Percentiles rank a stretch among this genome's conserved stretches.
Evolutionary conservation across 192 early-diverging fungal genomes (phyloP).

Genomic region (Coemansia sp.): DNA sequence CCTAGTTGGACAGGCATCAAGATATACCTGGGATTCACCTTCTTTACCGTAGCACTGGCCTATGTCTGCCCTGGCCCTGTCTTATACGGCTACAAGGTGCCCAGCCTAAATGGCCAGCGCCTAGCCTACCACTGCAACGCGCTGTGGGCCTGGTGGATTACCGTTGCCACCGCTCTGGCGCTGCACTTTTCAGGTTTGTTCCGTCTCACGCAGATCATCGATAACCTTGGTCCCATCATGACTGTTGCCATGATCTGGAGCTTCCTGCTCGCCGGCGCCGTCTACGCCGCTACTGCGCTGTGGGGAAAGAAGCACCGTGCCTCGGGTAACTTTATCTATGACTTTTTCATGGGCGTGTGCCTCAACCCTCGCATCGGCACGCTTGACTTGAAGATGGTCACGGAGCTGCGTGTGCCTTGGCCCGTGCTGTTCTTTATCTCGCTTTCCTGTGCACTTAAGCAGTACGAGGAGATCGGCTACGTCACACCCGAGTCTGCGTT

Average conservation of each 20-base stretch:
- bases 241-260: slow-evolving; percentile 64
- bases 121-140: slow-evolving; percentile 89
- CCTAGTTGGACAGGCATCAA: slow-evolving; percentile 57
- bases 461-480: slow-evolving; percentile 71
- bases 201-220: slow-evolving; percentile 60
- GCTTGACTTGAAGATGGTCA: slow-evolving; percentile 93
- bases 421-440: slow-evolving; percentile 67
- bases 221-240: slow-evolving; percentile 63
- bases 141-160: slow-evolving; percentile 61
- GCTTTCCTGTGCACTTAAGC: slow-evolving; percentile 73
- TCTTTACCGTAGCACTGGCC: slow-evolving; percentile 61
- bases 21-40: slow-evolving; percentile 61
- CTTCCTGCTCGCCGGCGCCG: slow-evolving; percentile 62
- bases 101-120: slow-evolving; percentile 66
- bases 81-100: slow-evolving; percentile 66
- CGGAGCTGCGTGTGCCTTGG: slow-evolving; percentile 93
- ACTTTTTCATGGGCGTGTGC: slow-evolving; percentile 95
- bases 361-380: slow-evolving; percentile 85
- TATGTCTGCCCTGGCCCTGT: slow-evolving; percentile 65
- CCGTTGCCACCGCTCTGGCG: slow-evolving; percentile 55
- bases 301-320: slow-evolving; percentile 72
- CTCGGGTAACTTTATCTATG: slow-evolving; percentile 82
- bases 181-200: slow-evolving; percentile 69
- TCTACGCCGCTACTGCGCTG: slow-evolving; percentile 60
- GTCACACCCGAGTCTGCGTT: slow-evolving; percentile 77